Percentiles rank a stretch among this genome's conserved stretches.
Conservation (phyloP, 495 filamentous ascomycete genomes). For the Hyaloscypha bicolor region DNA sequence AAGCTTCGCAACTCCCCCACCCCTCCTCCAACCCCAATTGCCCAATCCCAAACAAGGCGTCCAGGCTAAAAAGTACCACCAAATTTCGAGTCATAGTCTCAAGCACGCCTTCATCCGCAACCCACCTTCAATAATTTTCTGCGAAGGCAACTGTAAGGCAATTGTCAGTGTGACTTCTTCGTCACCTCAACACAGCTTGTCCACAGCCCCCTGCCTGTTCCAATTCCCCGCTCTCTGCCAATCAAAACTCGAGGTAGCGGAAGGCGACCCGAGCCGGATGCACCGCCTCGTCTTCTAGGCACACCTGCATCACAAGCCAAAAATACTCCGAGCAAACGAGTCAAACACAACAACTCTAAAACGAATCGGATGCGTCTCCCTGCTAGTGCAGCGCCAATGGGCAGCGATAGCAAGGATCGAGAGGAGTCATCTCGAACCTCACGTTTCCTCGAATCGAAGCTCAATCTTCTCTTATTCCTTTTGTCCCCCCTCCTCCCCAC, state of each 20-base stretch:
- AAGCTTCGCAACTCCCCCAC: not conserved
- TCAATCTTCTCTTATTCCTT: conserved; percentile 13
- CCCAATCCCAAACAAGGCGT: not conserved
- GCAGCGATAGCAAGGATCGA: conserved; percentile 4
- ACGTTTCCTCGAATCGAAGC: not conserved
- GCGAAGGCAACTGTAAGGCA: conserved; percentile 13
- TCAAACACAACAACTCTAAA: not conserved
- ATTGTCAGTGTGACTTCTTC: conserved; percentile 8
- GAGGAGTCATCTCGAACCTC: conserved; percentile 25
- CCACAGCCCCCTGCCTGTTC: not conserved
- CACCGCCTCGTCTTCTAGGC: conserved; percentile 19
- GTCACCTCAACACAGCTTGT: not conserved
- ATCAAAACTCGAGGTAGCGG: conserved; percentile 2
- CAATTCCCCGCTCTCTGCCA: conserved; percentile 4
- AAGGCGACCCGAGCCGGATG: conserved; percentile 24
- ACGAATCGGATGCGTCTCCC: conserved; percentile 22
- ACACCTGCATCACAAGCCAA: conserved; percentile 4
- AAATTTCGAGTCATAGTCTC: conserved; percentile 5
- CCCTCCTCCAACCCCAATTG: not conserved
- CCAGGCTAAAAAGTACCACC: not conserved
- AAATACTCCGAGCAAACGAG: conserved; percentile 6
- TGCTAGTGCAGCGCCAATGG: not conserved
- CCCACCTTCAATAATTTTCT: not conserved
- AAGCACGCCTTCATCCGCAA: not conserved
- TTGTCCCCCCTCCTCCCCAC: conserved; percentile 24